Evolutionary conservation across 73 alveolate species (phyloP).

Genomic region (Stentor roeselii): DNA sequence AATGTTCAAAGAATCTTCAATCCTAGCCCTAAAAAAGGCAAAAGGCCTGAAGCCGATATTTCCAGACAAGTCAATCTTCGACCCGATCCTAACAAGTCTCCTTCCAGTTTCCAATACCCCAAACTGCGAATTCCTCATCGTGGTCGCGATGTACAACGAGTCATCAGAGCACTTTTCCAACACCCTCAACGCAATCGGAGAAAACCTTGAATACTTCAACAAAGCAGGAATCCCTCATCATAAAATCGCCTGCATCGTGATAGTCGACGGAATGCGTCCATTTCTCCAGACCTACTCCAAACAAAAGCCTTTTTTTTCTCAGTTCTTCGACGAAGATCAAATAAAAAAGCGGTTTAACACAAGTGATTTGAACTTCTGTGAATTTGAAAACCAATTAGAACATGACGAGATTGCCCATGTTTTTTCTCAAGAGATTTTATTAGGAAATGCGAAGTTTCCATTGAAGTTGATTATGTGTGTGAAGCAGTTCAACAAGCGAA

Average conservation of each 20-base stretch:
- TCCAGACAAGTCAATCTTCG: background rate
- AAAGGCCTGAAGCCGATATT: background rate
- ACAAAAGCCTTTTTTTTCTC: slow-evolving; percentile 7
- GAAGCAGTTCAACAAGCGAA: slow-evolving; percentile 10
- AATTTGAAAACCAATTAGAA: background rate
- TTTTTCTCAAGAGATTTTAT: background rate
- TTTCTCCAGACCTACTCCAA: slow-evolving; percentile 17
- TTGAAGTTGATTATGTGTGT: background rate
- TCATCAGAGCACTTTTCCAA: slow-evolving; percentile 20
- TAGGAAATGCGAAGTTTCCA: background rate
- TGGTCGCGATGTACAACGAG: slow-evolving; percentile 56
- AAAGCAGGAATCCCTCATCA: background rate
- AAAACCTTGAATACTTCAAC: slow-evolving; percentile 26
- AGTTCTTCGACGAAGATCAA: slow-evolving; percentile 4
- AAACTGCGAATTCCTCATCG: slow-evolving; percentile 10
- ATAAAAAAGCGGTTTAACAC: background rate
- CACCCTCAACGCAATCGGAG: slow-evolving; percentile 32
- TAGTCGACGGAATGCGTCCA: slow-evolving; percentile 20
- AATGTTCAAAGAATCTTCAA: background rate
- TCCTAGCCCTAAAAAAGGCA: background rate
- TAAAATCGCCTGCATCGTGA: background rate
- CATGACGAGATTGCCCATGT: slow-evolving; percentile 18
- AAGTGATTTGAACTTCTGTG: background rate
- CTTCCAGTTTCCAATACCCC: background rate
- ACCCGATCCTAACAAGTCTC: background rate